phyloP scores from a whole-genome alignment of 2,329 filamentous ascomycete genomes.

The Ceratocystis colombiana region DNA sequence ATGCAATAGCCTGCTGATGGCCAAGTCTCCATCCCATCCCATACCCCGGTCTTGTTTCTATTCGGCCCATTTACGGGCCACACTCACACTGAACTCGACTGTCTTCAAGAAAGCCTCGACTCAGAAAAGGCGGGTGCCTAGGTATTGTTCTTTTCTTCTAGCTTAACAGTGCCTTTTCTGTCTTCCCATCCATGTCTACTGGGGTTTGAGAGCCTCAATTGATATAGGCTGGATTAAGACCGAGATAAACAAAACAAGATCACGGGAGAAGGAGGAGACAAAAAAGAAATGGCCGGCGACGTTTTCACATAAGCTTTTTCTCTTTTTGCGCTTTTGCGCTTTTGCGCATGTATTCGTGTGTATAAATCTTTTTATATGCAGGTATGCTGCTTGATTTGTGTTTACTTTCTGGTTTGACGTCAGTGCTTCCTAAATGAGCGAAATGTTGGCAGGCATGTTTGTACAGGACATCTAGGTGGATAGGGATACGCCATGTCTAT shows the following conservation, averaged over 20 bases:
- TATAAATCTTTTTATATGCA: neutral
- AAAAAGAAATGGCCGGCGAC: too few species aligned
- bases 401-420: neutral
- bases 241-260: too few species aligned
- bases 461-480: neutral
- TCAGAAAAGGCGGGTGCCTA: neutral
- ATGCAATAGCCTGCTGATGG: constrained; percentile 7
- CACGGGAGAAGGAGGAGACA: too few species aligned
- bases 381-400: neutral
- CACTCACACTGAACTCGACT: neutral
- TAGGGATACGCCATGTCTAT: neutral
- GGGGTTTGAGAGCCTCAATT: too few species aligned
- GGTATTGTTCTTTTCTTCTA: too few species aligned
- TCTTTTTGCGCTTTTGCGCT: too few species aligned
- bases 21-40: constrained; percentile 9
- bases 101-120: neutral
- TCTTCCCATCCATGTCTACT: too few species aligned
- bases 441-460: too few species aligned
- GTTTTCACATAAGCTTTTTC: too few species aligned
- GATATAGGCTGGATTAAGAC: too few species aligned
- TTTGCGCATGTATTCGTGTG: too few species aligned
- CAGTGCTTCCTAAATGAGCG: neutral
- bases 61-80: constrained; percentile 26
- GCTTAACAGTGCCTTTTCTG: too few species aligned
- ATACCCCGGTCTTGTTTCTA: constrained; percentile 20